Base-by-base conservation (phyloP, 345 rosid species). In the Ricinus communis region DNA sequence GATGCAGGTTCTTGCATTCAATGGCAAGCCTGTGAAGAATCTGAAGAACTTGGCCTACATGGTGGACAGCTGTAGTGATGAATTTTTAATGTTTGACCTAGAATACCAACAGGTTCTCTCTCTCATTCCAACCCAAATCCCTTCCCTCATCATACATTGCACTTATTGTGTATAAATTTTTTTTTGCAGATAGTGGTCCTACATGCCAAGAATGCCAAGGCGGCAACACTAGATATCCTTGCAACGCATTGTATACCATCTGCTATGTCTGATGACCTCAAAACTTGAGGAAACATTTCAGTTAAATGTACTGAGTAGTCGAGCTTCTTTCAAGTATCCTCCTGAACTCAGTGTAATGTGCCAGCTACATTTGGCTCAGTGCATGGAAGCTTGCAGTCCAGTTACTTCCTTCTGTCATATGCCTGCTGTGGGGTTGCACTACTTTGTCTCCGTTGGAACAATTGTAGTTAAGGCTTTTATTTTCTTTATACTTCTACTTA, bases 261-360 rank as follows among this genome's bases (percentile, higher is more conserved):
- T 46, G 89, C 97, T 18, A 82, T 89, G 88, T 93, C 97, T 40
- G 93, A 84, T 74, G 96, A 93, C 82, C 96, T 93, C 70, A 91
- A 84, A 78, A 76, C 82, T 38, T 85, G 81, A 85, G 63, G 41
- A 69, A 67, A 49, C 62, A 33, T 70, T 45, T 2, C 13, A 36
- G 63, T n/a, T n/a, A n/a, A n/a, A n/a, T 41, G 25, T 16, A 43
- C 71, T 21, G 8, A 25, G 12, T n/a, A 54, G 18, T 55, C 41
- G 47, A n/a, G 25, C 14, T 15, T 28, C 27, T 30, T 11, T 43
- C 14, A 43, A 1, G 38, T 38, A 15, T 62, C 28, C 65, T 24
- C 21, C 7, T 55, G 36, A 54, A 16, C 36, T 38, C 50, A 24
- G 22, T 53, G n/a, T 22, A n/a, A 27, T 14, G 15, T 3, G 41